phyloP scores from a whole-genome alignment of 2,329 filamentous ascomycete genomes.

The Ambrosiella beaveri region DNA sequence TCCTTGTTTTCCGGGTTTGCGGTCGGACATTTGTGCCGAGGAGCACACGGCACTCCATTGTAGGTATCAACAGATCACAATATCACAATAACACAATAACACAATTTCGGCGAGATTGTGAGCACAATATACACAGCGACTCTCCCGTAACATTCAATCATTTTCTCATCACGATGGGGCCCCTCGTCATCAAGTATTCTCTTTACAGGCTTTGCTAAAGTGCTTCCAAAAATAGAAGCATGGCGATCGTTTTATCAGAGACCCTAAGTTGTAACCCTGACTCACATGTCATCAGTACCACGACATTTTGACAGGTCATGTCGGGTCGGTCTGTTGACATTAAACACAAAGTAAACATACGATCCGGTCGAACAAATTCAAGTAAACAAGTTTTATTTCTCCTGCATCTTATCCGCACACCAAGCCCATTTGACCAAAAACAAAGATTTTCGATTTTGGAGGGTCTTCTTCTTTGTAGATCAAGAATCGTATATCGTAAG shows the following conservation, averaged over 20 bases:
- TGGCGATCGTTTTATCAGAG: neutral
- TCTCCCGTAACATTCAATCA: too few species aligned
- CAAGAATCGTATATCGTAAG: too few species aligned
- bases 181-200: too few species aligned
- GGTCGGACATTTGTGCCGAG: neutral
- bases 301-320: neutral
- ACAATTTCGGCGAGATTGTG: neutral
- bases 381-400: too few species aligned
- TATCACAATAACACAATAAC: neutral
- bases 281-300: neutral
- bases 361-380: too few species aligned
- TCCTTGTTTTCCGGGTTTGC: neutral
- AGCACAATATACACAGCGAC: neutral
- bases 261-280: neutral
- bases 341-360: too few species aligned
- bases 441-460: too few species aligned
- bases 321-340: too few species aligned
- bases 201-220: neutral
- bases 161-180: too few species aligned
- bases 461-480: too few species aligned
- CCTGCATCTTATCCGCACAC: too few species aligned
- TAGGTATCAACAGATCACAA: neutral
- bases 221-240: neutral
- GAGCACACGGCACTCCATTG: neutral
- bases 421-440: too few species aligned